Base-by-base conservation (phyloP, 2,329 filamentous ascomycete species). In the Beauveria brongniartii region DNA sequence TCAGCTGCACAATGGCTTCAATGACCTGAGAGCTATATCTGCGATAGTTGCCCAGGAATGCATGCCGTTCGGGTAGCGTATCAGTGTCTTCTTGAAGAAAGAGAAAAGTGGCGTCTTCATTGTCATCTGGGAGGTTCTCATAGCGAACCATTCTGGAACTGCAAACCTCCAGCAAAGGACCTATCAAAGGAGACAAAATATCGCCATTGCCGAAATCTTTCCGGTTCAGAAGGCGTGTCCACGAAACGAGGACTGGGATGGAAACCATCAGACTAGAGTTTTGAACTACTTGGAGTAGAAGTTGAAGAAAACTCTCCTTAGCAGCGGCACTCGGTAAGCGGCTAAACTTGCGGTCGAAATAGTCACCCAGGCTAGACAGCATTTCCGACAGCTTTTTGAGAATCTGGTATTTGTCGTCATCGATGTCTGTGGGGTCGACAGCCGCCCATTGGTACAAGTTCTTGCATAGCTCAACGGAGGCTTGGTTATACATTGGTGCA, bases 301-400 rank as follows among this genome's bases (percentile, higher is more conserved):
- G 84, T 55, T 88, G 84, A 62, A 97, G 82, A 66, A 97, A 90
- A 5, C 85, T 86, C 40, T 86, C 80, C 14, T 93, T 79, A 69
- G 94, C 87, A 30, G 78, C 73, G 59, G 86, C 71, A 74, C 80
- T 62, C 1, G 89, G 86, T 41, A 93, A 78, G 50, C 84, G 78
- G 30, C 83, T 78, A 63, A 87, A 88, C 65, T 90, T 91, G 64
- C 90, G 85, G 68, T 94, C 90, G 63, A 97, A 82, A 68, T 92
- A 93, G 65, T 90, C 88, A 20, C 90, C 91, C 18, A 97, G 79
- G 68, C 90, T 90, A 26, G 92, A 93, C 10, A 97, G 79, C 80
- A 92, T 90, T 83, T 99, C 94, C 1, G 92, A 92, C 52, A 97
- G 84, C 74, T 96, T 97, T 77, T 97, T 97, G 46, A 90, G 86